These are phyloP conservation scores for Ogataea dorogensis DNA, from an alignment of 805 yeast species.

Conservation along the genomic window DNA sequence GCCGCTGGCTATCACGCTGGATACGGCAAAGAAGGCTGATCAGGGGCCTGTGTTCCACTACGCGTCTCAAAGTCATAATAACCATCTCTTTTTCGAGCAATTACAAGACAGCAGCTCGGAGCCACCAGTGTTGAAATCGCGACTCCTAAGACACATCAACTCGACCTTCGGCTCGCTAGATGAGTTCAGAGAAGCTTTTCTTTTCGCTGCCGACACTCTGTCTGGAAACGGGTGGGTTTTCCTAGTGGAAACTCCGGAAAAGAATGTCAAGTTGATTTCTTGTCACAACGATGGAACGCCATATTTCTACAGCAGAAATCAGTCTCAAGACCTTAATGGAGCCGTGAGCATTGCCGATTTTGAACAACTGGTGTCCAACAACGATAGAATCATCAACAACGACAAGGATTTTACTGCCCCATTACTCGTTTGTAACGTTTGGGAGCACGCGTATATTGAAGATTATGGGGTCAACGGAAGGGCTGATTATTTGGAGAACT, in stretches of 20 bases:
- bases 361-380: constrained; percentile 42
- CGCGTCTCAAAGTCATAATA: constrained; percentile 90
- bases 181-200: constrained; percentile 48
- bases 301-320: constrained; percentile 65
- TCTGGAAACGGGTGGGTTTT: constrained; percentile 77
- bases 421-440: constrained; percentile 71
- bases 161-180: constrained; percentile 45
- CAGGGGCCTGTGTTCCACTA: constrained; percentile 74
- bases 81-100: constrained; percentile 82
- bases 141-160: constrained; percentile 33
- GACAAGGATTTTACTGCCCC: constrained; percentile 68
- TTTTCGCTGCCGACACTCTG: constrained; percentile 49
- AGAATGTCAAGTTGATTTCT: constrained; percentile 51
- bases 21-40: constrained; percentile 64
- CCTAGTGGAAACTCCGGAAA: constrained; percentile 63
- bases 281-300: constrained; percentile 80
- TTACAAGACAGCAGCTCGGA: constrained; percentile 31
- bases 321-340: constrained; percentile 72
- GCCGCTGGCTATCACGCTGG: constrained; percentile 67
- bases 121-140: constrained; percentile 26
- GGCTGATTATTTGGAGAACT: constrained; percentile 67
- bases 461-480: constrained; percentile 84
- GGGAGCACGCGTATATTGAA: constrained; percentile 85
- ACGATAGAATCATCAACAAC: constrained; percentile 25
- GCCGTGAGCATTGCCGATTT: constrained; percentile 58